Evolutionary conservation across 2,329 filamentous ascomycete genomes (phyloP).

Genomic region (Fusarium globosum): DNA sequence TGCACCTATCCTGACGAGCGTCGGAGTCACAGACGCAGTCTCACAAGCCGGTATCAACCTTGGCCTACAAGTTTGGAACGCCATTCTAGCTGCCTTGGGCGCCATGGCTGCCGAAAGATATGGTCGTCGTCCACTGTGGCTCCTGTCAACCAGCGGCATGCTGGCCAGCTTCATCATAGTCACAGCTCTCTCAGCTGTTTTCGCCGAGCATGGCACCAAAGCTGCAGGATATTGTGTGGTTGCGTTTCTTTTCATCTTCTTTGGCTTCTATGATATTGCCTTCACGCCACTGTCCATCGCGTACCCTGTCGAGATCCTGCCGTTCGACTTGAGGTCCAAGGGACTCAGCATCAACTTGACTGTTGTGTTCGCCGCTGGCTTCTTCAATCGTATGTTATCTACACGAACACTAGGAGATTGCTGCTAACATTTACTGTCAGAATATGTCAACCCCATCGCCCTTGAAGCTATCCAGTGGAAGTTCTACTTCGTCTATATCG

Average conservation of each 20-base stretch:
- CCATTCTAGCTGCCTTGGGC: constrained; percentile 5
- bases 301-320: constrained; percentile 30
- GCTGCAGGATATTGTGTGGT: constrained; percentile 16
- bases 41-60: constrained; percentile 22
- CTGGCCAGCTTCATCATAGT: constrained; percentile 15
- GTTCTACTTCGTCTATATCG: constrained; percentile 31
- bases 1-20: constrained; percentile 6
- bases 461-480: constrained; percentile 26
- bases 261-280: constrained; percentile 32
- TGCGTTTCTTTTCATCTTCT: constrained; percentile 24
- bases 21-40: constrained; percentile 17
- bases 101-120: constrained; percentile 22
- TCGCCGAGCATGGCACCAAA: constrained; percentile 2
- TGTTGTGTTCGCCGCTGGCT: constrained; percentile 15
- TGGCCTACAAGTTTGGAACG: constrained; percentile 25
- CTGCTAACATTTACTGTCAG: not conserved
- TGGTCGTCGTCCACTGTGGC: constrained; percentile 18
- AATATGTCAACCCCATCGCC: constrained; percentile 32
- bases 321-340: constrained; percentile 19
- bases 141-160: constrained; percentile 18
- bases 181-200: constrained; percentile 15
- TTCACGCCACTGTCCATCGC: constrained; percentile 11
- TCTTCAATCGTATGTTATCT: constrained; percentile 11
- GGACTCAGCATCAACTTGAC: constrained; percentile 25
- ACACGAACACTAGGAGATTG: rapidly evolving